Evolutionary conservation across 148 eudicot genomes (phyloP).

Genomic region (Spergularia marina): DNA sequence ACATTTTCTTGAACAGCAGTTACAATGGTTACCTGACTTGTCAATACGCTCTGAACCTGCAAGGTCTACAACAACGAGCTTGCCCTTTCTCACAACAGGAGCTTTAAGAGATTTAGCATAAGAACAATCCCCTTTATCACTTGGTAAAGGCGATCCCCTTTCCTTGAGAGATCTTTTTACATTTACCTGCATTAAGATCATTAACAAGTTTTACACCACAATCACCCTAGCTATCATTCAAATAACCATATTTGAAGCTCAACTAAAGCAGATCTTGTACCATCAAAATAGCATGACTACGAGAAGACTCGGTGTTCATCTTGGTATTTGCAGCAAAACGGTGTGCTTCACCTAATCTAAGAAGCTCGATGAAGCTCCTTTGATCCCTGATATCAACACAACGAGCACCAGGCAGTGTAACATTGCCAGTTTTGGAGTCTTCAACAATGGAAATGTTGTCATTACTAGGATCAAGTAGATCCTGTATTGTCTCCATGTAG

Average conservation of each 20-base stretch:
- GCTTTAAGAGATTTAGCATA: slow-evolving; percentile 55
- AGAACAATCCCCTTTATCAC: slow-evolving; percentile 51
- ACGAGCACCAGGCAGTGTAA: slow-evolving; percentile 79
- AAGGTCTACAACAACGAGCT: slow-evolving; percentile 84
- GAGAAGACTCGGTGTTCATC: slow-evolving; percentile 90
- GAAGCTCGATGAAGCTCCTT: slow-evolving; percentile 65
- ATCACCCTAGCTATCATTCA: slow-evolving; percentile 6
- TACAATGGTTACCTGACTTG: slow-evolving; percentile 61
- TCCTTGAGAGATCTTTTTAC: slow-evolving; percentile 65
- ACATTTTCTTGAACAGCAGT: slow-evolving; percentile 9
- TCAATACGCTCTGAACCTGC: slow-evolving; percentile 93
- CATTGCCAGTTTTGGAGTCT: slow-evolving; percentile 85
- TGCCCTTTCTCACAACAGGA: slow-evolving; percentile 66
- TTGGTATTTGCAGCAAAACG: slow-evolving; percentile 95
- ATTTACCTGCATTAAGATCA: slow-evolving; percentile 49
- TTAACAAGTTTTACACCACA: slow-evolving; percentile 2
- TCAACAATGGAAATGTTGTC: slow-evolving; percentile 76
- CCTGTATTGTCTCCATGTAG: slow-evolving; percentile 92
- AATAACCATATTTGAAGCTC: slow-evolving; percentile 6
- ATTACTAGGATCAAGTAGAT: slow-evolving; percentile 79
- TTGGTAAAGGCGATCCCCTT: slow-evolving; percentile 39
- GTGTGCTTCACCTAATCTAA: slow-evolving; percentile 80
- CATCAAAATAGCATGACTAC: slow-evolving; percentile 92
- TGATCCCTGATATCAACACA: slow-evolving; percentile 71
- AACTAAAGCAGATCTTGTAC: slow-evolving; percentile 33